Base-by-base conservation (phyloP, 495 filamentous ascomycete genomes). In the Xylaria scruposa region DNA sequence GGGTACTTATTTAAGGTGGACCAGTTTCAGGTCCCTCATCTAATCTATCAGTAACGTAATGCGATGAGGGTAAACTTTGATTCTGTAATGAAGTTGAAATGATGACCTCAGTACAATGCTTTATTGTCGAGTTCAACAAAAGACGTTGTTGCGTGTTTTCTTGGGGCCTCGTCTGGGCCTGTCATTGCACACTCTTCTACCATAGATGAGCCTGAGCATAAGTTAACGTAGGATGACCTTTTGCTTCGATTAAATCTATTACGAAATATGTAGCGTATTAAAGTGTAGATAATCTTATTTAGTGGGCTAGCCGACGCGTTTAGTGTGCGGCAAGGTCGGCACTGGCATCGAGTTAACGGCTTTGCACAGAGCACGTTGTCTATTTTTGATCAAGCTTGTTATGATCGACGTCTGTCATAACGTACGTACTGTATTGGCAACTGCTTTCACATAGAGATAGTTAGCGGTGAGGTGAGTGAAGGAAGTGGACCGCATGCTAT, bases 381-480 rank as follows among this genome's bases (percentile, higher is more conserved):
- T 67, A 51, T 51, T 67, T 67, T 51, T 53, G 38, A 36, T 67
- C 26, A 67, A 53, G 46, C 46, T 67, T 67, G 63, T 67, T 67
- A 7, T 38, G 63, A 67, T 67, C 63, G 63, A 38, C 63, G 63
- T 13, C 38, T 10, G 19, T 19, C 24, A 53, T 21, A 46, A 17
- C 58, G 10, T 62, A 44, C 12, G 1, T 7, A 26, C 61, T 64
- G 40, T 44, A 44, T 47, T 26, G 36, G 15, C 24, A 3, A 66
- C 44, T 8, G 44, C 44, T 51, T 51, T 62, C 60, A 63, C 21
- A 24, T 29, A 13, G 4, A 15, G 54, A 31, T 31, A 17, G 38
- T 31, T 26, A 2, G 21, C 38, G 59, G 59, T 26, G 60, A 63
- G 38, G 59, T 0, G 8, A 44, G 38, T 15, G 38, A 44, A 63